Conservation (phyloP, 2,329 filamentous ascomycete genomes). For the Fusarium cicatricum region DNA sequence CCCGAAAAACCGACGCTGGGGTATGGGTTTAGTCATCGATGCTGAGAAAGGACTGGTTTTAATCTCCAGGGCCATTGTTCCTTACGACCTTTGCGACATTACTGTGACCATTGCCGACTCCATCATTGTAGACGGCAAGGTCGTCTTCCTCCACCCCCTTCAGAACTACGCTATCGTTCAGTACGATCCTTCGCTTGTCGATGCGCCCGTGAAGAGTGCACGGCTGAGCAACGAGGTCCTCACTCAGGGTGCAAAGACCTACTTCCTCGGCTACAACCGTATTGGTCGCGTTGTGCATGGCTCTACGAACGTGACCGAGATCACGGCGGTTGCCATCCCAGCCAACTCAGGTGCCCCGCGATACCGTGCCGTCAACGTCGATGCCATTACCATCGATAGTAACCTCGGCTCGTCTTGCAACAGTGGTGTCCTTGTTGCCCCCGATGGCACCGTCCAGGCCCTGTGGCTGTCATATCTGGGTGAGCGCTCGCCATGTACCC, state of each 20-base stretch:
- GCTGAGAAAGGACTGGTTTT: conserved; percentile 94
- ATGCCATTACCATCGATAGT: conserved; percentile 97
- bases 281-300: conserved; percentile 93
- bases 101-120: conserved; percentile 96
- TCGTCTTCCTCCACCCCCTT: conserved; percentile 93
- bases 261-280: conserved; percentile 98
- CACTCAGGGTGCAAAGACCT: conserved; percentile 91
- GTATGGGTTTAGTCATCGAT: conserved; percentile 96
- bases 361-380: conserved; percentile 94
- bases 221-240: conserved; percentile 82
- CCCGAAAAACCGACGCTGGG: conserved; percentile 91
- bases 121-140: conserved; percentile 91
- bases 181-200: conserved; percentile 92
- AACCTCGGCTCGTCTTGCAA: conserved; percentile 90
- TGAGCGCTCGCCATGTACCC: conserved; percentile 78
- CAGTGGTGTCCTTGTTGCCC: conserved; percentile 88
- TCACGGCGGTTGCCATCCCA: conserved; percentile 95
- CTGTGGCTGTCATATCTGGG: conserved; percentile 97
- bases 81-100: conserved; percentile 96
- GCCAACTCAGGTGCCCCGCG: conserved; percentile 90
- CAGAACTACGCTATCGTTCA: conserved; percentile 97
- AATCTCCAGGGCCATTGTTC: conserved; percentile 92
- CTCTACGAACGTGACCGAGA: conserved; percentile 94
- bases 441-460: conserved; percentile 92
- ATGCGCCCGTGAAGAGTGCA: conserved; percentile 91